Percentiles rank a stretch among this genome's conserved stretches.
These are phyloP conservation scores for Russula olivacea DNA, from an alignment of 768 basidiomycete species.

Conservation along the genomic window DNA sequence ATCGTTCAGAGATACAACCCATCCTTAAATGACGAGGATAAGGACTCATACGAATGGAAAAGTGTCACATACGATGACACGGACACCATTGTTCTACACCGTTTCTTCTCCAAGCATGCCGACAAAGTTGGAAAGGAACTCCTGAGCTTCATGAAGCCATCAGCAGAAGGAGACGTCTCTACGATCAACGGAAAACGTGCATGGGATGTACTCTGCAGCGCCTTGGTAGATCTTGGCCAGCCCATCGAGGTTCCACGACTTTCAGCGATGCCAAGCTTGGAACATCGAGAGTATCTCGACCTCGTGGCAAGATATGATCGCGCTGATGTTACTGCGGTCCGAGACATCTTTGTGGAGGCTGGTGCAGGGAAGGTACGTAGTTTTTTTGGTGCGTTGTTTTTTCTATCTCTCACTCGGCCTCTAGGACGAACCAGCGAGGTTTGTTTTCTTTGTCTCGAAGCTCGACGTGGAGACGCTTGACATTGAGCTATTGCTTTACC, in stretches of 20 bases:
- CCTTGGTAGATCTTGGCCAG: constrained; percentile 72
- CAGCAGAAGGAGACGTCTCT: constrained; percentile 48
- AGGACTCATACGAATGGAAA: constrained; percentile 59
- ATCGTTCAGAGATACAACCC: constrained; percentile 40
- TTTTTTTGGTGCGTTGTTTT: background rate
- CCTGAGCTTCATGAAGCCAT: constrained; percentile 60
- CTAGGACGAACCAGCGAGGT: constrained; percentile 44
- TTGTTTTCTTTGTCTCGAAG: constrained; percentile 58
- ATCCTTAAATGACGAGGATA: constrained; percentile 45
- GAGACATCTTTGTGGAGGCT: constrained; percentile 59
- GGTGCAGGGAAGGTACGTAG: constrained; percentile 40
- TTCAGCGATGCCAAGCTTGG: constrained; percentile 41
- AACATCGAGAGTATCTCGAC: constrained; percentile 61
- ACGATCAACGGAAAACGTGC: constrained; percentile 67
- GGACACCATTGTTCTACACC: constrained; percentile 74
- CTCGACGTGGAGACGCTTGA: constrained; percentile 78
- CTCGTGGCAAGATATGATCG: constrained; percentile 61
- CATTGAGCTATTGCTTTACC: constrained; percentile 69
- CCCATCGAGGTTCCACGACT: constrained; percentile 60
- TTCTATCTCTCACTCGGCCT: background rate
- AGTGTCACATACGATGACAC: constrained; percentile 78
- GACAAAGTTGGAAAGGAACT: constrained; percentile 87
- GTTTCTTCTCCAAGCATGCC: constrained; percentile 78
- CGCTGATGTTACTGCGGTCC: constrained; percentile 54
- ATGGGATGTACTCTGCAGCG: constrained; percentile 75